Evolutionary conservation across 305 asterid genomes (phyloP).

Genomic region (Ilex paraguariensis): DNA sequence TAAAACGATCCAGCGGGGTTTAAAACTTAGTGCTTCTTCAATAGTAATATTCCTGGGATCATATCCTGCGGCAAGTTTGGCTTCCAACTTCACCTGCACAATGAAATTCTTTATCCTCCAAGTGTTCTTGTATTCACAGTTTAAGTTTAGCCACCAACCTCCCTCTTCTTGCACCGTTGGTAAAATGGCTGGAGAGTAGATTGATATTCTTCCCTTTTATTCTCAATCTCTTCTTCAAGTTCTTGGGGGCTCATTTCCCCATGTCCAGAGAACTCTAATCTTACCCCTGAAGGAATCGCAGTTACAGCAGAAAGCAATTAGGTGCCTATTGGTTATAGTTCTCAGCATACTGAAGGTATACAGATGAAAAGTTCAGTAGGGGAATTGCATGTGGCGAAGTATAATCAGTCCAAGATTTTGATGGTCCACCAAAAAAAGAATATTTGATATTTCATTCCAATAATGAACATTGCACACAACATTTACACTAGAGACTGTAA

Average conservation of each 20-base stretch:
- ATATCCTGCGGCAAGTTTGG: conserved; percentile 14
- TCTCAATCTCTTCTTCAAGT: background rate
- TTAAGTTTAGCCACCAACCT: background rate
- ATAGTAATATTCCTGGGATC: conserved; percentile 9
- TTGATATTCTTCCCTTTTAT: background rate
- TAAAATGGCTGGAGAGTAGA: background rate
- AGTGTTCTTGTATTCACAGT: background rate
- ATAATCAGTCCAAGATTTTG: too few relatives aligned
- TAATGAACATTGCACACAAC: too few relatives aligned
- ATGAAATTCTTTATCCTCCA: background rate
- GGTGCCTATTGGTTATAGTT: background rate
- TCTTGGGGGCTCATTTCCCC: background rate
- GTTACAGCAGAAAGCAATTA: background rate
- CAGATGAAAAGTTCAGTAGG: too few relatives aligned
- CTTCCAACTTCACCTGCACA: conserved; percentile 12
- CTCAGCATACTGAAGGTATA: too few relatives aligned
- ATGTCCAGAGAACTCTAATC: background rate
- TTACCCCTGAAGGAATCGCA: background rate
- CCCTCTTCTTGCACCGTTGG: background rate
- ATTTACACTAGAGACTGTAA: too few relatives aligned
- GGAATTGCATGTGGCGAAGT: too few relatives aligned
- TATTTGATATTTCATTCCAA: too few relatives aligned
- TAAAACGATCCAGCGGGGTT: conserved; percentile 8
- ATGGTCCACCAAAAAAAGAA: too few relatives aligned
- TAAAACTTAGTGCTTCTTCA: conserved; percentile 11